Base-by-base conservation (phyloP, 768 basidiomycete species). In the Tylopilus rubrobrunneus region DNA sequence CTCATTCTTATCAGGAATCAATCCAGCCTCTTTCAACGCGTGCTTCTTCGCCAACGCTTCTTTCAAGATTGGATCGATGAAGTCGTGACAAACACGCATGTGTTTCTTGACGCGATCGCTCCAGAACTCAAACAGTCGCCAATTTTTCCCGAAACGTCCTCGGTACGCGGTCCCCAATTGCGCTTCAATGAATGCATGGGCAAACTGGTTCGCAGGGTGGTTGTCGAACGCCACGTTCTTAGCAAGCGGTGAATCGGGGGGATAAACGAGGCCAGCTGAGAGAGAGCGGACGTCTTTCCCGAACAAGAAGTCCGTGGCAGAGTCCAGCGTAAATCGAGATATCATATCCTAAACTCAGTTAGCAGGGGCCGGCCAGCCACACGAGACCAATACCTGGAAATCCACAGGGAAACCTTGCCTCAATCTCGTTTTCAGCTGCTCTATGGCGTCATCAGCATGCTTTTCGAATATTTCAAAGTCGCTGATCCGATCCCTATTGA, bases 251-350 rank as follows among this genome's bases (percentile, higher is more conserved):
- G 51, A 68, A 50, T 46, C 65, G 36, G 65, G 53, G 1, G 83
- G 81, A 59, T 82, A 80, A 2, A 80, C 74, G 1, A 84, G 69
- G 3, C 73, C 75, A 0, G 72, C 77, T 5, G 71, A 70, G 19
- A 83, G 77, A 5, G 78, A 78, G 41, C 63, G 62, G n/a, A 82
- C 75, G 50, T 76, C 70, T 27, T 76, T 66, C 25, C 75, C 78
- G 55, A 84, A 83, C 28, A 84, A 73, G 58, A 84, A 85, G 43
- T 81, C 78, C 0, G 82, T 77, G 0, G 81, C 81, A 0, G 79
- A 77, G 64, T 85, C 84, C 41, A 84, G 69, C 0, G 83, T 85
- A 65, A 84, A 85, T 4, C 81, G 75, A 1, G 76, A 75, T 4
- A 77, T 74, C 51, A 79, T 71, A 47, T 84, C 82, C 78, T 82